Base-by-base conservation (phyloP, 495 filamentous ascomycete genomes). In the Daldinia vernicosa region DNA sequence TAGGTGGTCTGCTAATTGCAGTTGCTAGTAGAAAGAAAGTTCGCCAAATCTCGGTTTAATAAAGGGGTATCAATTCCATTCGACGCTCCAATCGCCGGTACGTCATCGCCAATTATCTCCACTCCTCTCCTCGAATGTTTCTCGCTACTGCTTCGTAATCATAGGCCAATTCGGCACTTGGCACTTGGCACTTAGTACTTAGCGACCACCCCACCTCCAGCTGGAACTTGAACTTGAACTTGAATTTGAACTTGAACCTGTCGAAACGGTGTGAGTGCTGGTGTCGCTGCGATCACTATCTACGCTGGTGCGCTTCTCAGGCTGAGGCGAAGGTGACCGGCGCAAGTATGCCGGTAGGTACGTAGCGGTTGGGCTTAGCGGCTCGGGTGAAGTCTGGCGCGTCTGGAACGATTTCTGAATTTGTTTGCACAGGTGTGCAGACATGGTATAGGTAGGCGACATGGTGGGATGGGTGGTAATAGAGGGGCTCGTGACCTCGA, bases 401-500 rank as follows among this genome's bases (percentile, higher is more conserved):
- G 78, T 77, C 57, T 82, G 81, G 79, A 81, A 84, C 5, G 83
- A 84, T 35, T 79, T 76, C 77, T 79, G 80, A 73, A 85, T 84
- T 66, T 84, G 75, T 74, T 81, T 83, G 81, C 83, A 84, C 74
- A 85, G 72, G 62, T 85, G 83, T 74, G 82, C 82, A 6, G 82
- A 82, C 82, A 85, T 84, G 56, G 83, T 85, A 76, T 85, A 82
- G 14, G 83, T 84, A 57, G 83, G 83, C 60, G 82, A 81, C 83
- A 85, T 85, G 53, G 54, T 78, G 17, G 11, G 19, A 47, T 69
- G 33, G 6, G 56, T 65, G 26, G 32, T 55, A 47, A 15, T 39
- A 26, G 50, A 61, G n/a, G 30, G 17, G 58, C 65, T 40, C 54
- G 70, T 51, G 56, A 56, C 56, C 60, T 67, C 32, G 55, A 64